Evolutionary conservation across 2,329 filamentous ascomycete genomes (phyloP), one percentile per base, ranked within the genome.

Genomic region (Colletotrichum truncatum): DNA sequence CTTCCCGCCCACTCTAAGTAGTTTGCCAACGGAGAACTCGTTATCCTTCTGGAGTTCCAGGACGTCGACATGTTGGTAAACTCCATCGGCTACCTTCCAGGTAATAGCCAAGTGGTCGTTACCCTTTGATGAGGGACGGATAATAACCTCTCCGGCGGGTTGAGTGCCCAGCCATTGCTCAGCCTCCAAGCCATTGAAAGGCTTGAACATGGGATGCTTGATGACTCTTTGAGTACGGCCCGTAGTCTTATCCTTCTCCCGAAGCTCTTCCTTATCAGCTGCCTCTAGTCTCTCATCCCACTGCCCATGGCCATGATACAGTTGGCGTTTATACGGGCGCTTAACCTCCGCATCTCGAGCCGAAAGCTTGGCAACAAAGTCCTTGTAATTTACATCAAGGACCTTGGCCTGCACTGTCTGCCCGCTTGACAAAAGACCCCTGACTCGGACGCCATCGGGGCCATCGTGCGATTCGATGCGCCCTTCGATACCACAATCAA

Each of bases 41-140:
- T 94, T 98, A 68, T 97, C 93, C 80, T 99, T 99, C 78, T 97
- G 93, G 74, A 99, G 85, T 80, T 99, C 96, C 38, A 99, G 86
- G 32, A 99, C 95, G 78, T 99, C 96, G 69, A 99, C 93, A 77
- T 99, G 96, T 79, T 99, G 94, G 77, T 94, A 99, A n/a, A 98
- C 90, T 65, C 92, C 91, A 76, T 98, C 94, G 2, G 93, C 91
- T 12, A 99, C 94, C 82, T 99, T 99, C 96, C 96, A 99, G 0
- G 96, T 99, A 48, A 99, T 89, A 7, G 95, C 94, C 59, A 99
- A 84, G 81, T 99, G 96, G 76, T 99, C 96, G 64, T 93, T 92
- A 45, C 96, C 96, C 77, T 97, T 97, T 26, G 94, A 97, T 1
- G 94, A 98, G 4, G 96, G 95, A 45, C 96, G 91, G 73, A 99